Percentiles rank a stretch among this genome's conserved stretches.
phyloP scores from a whole-genome alignment of 225 moss, liverwort and hornwort species.

The Marchantia paleacea region DNA sequence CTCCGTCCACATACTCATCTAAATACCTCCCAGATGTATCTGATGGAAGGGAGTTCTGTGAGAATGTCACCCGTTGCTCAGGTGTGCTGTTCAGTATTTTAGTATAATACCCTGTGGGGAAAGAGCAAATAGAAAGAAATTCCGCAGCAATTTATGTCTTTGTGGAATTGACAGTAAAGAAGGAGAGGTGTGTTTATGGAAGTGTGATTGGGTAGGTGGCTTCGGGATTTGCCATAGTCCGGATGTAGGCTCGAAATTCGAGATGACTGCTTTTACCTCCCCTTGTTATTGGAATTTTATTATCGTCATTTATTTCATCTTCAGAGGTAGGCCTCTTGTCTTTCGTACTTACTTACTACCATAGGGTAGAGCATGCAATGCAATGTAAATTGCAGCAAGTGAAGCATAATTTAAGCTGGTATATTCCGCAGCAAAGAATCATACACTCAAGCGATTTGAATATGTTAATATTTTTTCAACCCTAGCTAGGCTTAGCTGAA shows the following conservation, averaged over 20 bases:
- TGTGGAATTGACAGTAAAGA: background rate
- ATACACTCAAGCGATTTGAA: background rate
- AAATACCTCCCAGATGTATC: too few species aligned
- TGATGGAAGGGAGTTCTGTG: background rate
- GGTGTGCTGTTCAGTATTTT: background rate
- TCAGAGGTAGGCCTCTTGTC: background rate
- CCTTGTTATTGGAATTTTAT: background rate
- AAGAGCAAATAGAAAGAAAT: background rate
- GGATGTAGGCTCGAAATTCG: background rate
- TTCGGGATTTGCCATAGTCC: slow-evolving; percentile 7
- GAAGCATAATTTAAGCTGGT: background rate
- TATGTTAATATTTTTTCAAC: background rate
- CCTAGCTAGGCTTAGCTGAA: background rate
- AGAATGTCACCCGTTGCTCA: background rate
- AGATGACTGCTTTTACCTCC: background rate
- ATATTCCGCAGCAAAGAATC: background rate
- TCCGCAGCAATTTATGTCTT: background rate
- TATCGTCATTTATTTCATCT: background rate
- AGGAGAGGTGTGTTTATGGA: slow-evolving; percentile 1
- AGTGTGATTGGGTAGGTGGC: slow-evolving; percentile 10
- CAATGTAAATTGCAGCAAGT: background rate
- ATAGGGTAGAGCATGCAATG: background rate
- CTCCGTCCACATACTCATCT: too few species aligned
- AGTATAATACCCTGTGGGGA: background rate
- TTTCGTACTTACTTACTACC: background rate